Evolutionary conservation across 352 stramenopile genomes (phyloP).

Genomic region (Phytophthora syringae): DNA sequence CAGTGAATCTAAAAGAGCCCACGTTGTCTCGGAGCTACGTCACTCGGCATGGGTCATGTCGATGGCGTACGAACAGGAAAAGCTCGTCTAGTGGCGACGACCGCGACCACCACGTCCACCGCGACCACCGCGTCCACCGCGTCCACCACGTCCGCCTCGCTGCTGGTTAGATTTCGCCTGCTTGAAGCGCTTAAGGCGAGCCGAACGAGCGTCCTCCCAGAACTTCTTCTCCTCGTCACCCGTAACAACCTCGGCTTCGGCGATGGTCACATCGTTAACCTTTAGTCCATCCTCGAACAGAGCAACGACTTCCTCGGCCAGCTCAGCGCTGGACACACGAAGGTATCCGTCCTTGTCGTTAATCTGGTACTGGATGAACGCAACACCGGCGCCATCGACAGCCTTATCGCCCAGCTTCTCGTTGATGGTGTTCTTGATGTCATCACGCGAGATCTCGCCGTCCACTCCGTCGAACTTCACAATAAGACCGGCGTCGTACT

Average conservation of each 20-base stretch:
- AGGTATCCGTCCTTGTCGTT: constrained; percentile 72
- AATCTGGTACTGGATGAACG: constrained; percentile 90
- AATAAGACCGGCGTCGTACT: constrained; percentile 89
- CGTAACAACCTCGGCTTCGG: constrained; percentile 58
- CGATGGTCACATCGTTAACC: constrained; percentile 73
- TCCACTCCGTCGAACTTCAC: constrained; percentile 84
- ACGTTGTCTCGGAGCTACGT: constrained; percentile 14
- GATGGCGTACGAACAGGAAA: constrained; percentile 14
- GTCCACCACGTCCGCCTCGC: constrained; percentile 41
- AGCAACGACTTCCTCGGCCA: constrained; percentile 68
- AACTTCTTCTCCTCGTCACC: constrained; percentile 88
- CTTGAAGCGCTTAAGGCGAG: constrained; percentile 83
- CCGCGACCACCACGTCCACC: constrained; percentile 39
- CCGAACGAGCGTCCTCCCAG: constrained; percentile 77
- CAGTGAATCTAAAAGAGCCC: constrained; percentile 21
- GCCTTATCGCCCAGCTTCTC: constrained; percentile 81
- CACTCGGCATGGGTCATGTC: constrained; percentile 1
- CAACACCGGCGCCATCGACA: constrained; percentile 62
- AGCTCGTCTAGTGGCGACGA: constrained; percentile 48
- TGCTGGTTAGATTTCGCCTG: constrained; percentile 72
- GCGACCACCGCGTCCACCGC: constrained; percentile 49
- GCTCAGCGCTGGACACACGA: constrained; percentile 62
- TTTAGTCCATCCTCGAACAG: constrained; percentile 70
- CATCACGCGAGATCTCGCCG: constrained; percentile 79
- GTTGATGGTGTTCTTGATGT: constrained; percentile 90